Evolutionary conservation across 345 rosid species (phyloP), one percentile per base, ranked within the genome.

Genomic region (thale cress (Arabidopsis thaliana)): DNA sequence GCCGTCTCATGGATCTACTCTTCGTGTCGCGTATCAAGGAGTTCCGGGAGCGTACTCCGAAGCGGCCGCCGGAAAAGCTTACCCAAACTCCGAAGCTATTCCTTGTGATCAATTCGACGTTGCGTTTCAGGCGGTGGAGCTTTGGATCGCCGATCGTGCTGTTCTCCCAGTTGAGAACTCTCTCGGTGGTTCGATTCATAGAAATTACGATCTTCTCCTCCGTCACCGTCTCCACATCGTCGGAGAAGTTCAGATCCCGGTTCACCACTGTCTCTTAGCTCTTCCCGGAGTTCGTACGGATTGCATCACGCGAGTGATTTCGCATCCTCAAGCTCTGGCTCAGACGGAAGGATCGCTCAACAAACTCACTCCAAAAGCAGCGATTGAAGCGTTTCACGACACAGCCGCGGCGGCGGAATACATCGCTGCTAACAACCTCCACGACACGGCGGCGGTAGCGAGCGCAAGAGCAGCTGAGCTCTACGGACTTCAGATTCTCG

Each of bases 31-130:
- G 23, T 78, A 72, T 9, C 98, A 91, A 75, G 98, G 98, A 38
- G 96, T 86, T 22, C 98, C 98, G 1, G 98, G 98, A 0, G 98
- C 98, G 2, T 94, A 94, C 51, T 91, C 97, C 0, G 97, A 94
- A 74, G 95, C 97, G 0, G 98, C 98, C 0, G 96, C 98, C 1
- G 97, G 95, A 3, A 94, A 91, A 79, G 97, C 98, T 12, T 94
- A 91, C 69, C 93, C 97, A 0, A 84, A 87, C 16, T 94, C 97
- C 30, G 95, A 94, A 72, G 97, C 98, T 4, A 90, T 90, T 30
- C 98, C 98, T 4, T 94, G 98, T 49, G 98, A 94, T 38, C 98
- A 94, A 73, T 94, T 94, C 48, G 98, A 94, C 62, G 96, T 88
- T 8, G 97, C 96, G 28, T 78, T 78, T 65, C 81, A 78, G 56